A percentile compares a stretch with the other conserved stretches of the same genome.
Evolutionary conservation across 2,329 filamentous ascomycete genomes (phyloP).

Genomic region (Sporothrix variecibatus): DNA sequence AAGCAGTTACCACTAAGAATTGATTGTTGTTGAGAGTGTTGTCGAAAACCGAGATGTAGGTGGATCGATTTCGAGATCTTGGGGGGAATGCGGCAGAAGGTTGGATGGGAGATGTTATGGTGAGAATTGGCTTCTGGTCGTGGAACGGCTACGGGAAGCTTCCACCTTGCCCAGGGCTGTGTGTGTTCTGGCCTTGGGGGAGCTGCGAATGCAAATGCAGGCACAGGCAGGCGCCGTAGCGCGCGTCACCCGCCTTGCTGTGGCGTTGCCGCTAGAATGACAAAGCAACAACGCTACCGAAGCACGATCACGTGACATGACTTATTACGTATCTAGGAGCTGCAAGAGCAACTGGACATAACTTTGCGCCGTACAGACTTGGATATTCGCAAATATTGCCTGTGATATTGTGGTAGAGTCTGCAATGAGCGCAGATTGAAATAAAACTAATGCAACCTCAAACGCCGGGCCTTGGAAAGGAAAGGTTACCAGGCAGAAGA

Average conservation of each 20-base stretch:
- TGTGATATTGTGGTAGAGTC: neutral
- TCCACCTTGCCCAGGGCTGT: conserved; percentile 16
- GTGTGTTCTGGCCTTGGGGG: conserved; percentile 16
- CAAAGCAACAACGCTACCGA: neutral
- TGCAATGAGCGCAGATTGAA: neutral
- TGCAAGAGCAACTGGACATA: neutral
- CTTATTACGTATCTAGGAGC: neutral
- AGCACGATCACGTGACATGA: conserved; percentile 17
- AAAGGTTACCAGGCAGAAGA: neutral
- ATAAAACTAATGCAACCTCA: neutral
- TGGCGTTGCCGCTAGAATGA: conserved; percentile 16
- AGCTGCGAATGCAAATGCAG: conserved; percentile 23
- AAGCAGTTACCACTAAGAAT: neutral
- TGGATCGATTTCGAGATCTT: conserved; percentile 6
- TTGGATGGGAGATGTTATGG: conserved; percentile 12
- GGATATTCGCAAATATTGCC: neutral
- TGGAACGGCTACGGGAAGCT: conserved; percentile 19
- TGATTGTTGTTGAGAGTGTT: neutral
- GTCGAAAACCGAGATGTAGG: neutral
- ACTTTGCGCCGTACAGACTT: neutral
- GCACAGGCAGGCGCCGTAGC: conserved; percentile 29
- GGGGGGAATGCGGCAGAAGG: conserved; percentile 14
- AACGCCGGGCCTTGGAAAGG: conserved; percentile 2
- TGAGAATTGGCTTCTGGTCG: neutral
- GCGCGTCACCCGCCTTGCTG: conserved; percentile 25